Evolutionary conservation across 2,329 filamentous ascomycete genomes (phyloP), one percentile per base, ranked within the genome.

Genomic region (Diaporthe batatas): DNA sequence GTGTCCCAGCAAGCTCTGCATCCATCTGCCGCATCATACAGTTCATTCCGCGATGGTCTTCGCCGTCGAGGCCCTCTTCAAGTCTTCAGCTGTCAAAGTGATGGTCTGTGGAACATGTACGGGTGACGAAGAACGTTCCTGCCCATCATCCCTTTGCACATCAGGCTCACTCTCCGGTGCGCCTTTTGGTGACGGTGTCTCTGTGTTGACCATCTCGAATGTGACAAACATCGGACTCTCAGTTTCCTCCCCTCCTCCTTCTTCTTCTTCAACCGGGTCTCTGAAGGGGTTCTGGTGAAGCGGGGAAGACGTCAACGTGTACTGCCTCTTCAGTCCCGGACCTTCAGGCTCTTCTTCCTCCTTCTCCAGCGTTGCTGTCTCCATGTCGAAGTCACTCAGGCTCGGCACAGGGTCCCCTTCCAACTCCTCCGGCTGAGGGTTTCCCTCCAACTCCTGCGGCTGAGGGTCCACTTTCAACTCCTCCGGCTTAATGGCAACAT

Each of bases 201-300:
- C n/a, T 21, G 7, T 16, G 32, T n/a, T 29, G n/a, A 67, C 47
- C 18, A 67, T 67, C n/a, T 39, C 47, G 25, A 67, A 67, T 1
- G 32, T 36, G 14, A 67, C 18, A 1, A 47, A 53, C 10, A 34
- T 18, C 14, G 62, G 47, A 1, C 12, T 53, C 32, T 6, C 32
- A 21, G 6, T 12, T 2, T 44, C 12, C 5, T 23, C 3, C 32
- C 29, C 29, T 29, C 11, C 2, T 44, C 12, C 5, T 23, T 23
- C 3, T n/a, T 67, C 47, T 10, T 67, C 62, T 21, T 53, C 62
- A 5, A 29, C 47, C 34, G 47, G n/a, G n/a, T 53, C 62, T 23
- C 14, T 53, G 47, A 67, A 67, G 10, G 62, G 62, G 18, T 67
- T 67, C 23, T 67, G 62, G n/a, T 67, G 44, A 18, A 67, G 62